Conservation (phyloP, 371 early-diverging fungal genomes). For the Chytridiales sp. region DNA sequence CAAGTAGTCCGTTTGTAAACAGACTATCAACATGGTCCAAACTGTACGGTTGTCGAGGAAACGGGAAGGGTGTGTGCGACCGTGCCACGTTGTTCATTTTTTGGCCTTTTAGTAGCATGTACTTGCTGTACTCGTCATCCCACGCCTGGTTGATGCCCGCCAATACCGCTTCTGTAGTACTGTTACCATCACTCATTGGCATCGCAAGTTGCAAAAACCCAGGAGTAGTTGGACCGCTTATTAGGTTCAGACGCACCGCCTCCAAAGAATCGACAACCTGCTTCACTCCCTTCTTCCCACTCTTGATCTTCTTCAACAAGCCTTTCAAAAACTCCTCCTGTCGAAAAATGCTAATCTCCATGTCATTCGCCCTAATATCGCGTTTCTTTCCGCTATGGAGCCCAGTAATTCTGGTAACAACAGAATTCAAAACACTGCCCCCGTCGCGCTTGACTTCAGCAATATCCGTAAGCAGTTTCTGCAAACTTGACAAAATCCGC, state of each 20-base stretch:
- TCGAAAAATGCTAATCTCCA: conserved; percentile 49
- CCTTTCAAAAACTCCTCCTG: conserved; percentile 62
- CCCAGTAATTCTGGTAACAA: conserved; percentile 47
- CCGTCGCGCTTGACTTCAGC: conserved; percentile 66
- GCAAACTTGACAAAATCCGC: conserved; percentile 58
- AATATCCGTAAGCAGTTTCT: conserved; percentile 64
- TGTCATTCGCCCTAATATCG: conserved; percentile 27
- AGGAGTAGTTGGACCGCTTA: conserved; percentile 22
- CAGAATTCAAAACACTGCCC: conserved; percentile 46
- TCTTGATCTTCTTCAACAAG: conserved; percentile 41
- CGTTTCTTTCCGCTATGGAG: conserved; percentile 16
- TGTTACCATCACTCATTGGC: conserved; percentile 8
- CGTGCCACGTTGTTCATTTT: neutral
- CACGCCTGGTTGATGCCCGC: neutral
- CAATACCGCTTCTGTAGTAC: neutral
- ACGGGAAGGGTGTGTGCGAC: conserved; percentile 44
- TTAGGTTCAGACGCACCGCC: conserved; percentile 15
- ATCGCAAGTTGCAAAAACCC: conserved; percentile 55
- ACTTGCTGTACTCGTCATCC: neutral
- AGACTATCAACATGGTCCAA: conserved; percentile 15
- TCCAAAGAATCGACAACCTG: conserved; percentile 28
- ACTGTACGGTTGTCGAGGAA: conserved; percentile 36
- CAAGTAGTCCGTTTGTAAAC: conserved; percentile 31
- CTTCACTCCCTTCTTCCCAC: conserved; percentile 22
- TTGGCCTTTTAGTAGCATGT: neutral